A percentile compares a stretch with the other conserved stretches of the same genome.
Evolutionary conservation across 225 moss, liverwort and hornwort genomes (phyloP).

Genomic region (Marchantia paleacea): DNA sequence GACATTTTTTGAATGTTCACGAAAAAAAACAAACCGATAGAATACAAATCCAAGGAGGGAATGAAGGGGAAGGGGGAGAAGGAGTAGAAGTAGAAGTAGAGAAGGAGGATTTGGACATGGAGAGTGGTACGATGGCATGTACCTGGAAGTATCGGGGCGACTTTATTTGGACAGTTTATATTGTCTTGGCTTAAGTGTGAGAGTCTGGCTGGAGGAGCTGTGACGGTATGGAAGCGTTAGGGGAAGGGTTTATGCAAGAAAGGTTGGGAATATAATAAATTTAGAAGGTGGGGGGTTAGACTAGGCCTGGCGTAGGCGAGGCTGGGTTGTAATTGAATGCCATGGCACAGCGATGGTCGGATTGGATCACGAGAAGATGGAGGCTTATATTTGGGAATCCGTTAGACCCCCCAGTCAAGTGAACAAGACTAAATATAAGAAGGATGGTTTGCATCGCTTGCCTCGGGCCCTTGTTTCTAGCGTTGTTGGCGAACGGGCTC

Average conservation of each 20-base stretch:
- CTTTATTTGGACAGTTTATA: neutral
- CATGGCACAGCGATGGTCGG: neutral
- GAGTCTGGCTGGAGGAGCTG: too few species aligned
- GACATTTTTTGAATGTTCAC: neutral
- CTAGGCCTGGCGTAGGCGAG: neutral
- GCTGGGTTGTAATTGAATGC: neutral
- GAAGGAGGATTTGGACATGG: too few species aligned
- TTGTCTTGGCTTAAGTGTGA: neutral
- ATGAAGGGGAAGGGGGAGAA: neutral
- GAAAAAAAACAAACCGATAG: neutral
- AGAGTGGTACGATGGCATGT: neutral
- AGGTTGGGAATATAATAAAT: neutral
- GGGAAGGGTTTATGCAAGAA: neutral
- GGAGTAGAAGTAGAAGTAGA: neutral
- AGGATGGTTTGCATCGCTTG: neutral
- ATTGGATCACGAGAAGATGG: neutral
- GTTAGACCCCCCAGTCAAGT: neutral
- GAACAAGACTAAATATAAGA: neutral
- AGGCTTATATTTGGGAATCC: slow-evolving; percentile 1
- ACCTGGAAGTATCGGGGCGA: neutral
- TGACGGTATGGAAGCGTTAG: neutral
- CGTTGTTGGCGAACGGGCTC: neutral
- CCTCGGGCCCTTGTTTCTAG: neutral
- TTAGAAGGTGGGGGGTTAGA: neutral
- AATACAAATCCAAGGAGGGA: too few species aligned